A percentile compares a stretch with the other conserved stretches of the same genome.
These are phyloP conservation scores for Claviceps maximensis DNA, from an alignment of 2,329 filamentous ascomycete genomes.

Conservation along the genomic window DNA sequence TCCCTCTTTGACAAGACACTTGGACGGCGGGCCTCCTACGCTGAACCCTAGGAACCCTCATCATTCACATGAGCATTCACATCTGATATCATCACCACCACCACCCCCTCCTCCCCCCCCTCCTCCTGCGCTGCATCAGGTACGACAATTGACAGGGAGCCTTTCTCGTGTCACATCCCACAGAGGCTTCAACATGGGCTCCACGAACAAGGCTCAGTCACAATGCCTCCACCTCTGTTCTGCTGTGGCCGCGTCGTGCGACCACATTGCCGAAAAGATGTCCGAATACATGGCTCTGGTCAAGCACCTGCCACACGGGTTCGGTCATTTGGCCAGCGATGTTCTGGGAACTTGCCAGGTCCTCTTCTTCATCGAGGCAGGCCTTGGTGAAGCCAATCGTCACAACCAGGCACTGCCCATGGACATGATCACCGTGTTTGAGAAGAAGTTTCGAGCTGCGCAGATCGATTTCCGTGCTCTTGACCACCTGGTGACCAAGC, in stretches of 20 bases:
- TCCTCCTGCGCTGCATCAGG: neutral
- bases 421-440: slow-evolving; percentile 50
- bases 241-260: slow-evolving; percentile 45
- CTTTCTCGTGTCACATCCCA: neutral
- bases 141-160: neutral
- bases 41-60: neutral
- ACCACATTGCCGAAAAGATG: slow-evolving; percentile 51
- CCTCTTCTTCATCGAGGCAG: slow-evolving; percentile 55
- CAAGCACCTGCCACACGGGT: slow-evolving; percentile 40
- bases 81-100: neutral
- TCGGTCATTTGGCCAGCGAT: slow-evolving; percentile 47
- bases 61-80: neutral
- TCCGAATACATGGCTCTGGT: slow-evolving; percentile 48
- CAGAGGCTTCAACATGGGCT: slow-evolving; percentile 7
- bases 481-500: slow-evolving; percentile 47
- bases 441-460: slow-evolving; percentile 48
- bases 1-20: neutral
- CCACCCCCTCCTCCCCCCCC: neutral
- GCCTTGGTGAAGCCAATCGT: slow-evolving; percentile 40
- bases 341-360: slow-evolving; percentile 55
- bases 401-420: slow-evolving; percentile 39
- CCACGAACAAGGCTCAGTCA: slow-evolving; percentile 16
- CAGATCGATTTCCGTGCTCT: slow-evolving; percentile 49
- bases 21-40: slow-evolving; percentile 3
- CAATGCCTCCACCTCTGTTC: slow-evolving; percentile 34